A percentile compares a stretch with the other conserved stretches of the same genome.
Conservation (phyloP, 2,329 filamentous ascomycete genomes). For the Exophiala dermatitidis region DNA sequence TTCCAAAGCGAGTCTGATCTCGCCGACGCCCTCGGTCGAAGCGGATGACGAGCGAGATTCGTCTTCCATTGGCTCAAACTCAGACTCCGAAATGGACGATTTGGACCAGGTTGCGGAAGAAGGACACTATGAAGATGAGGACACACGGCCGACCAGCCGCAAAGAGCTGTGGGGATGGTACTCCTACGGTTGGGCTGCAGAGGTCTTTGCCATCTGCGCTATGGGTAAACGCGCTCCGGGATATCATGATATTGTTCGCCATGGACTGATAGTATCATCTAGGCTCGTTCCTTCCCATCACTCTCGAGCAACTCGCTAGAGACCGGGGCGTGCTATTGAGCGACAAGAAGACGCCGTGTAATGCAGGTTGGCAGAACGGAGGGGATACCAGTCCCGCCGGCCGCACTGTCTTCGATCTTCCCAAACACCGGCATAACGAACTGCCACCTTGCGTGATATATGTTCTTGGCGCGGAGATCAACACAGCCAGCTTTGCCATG, state of each 20-base stretch:
- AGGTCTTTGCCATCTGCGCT: conserved; percentile 91
- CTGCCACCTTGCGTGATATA: conserved; percentile 61
- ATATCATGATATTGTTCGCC: conserved; percentile 15
- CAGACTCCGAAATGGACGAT: conserved; percentile 32
- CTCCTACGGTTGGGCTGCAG: conserved; percentile 89
- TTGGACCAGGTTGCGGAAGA: conserved; percentile 28
- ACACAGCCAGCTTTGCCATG: conserved; percentile 96
- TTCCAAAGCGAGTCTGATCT: conserved; percentile 52
- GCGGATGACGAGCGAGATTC: conserved; percentile 56
- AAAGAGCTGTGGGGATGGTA: conserved; percentile 94
- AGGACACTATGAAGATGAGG: conserved; percentile 67
- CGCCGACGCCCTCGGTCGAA: conserved; percentile 56
- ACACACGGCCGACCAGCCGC: conserved; percentile 75
- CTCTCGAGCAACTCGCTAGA: conserved; percentile 84
- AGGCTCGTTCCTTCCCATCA: conserved; percentile 94
- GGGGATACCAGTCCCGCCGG: conserved; percentile 29
- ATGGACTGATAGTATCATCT: conserved; percentile 12
- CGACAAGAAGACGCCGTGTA: conserved; percentile 69
- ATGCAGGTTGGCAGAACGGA: conserved; percentile 44
- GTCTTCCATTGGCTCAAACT: conserved; percentile 30
- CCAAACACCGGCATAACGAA: conserved; percentile 19
- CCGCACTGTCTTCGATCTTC: conserved; percentile 22
- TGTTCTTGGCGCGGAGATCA: conserved; percentile 76
- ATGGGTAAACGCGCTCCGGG: conserved; percentile 46
- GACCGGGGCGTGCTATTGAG: conserved; percentile 82